Percentiles rank a stretch among this genome's conserved stretches.
Evolutionary conservation across 2,329 filamentous ascomycete genomes (phyloP).

Genomic region (Didymella lethalis): DNA sequence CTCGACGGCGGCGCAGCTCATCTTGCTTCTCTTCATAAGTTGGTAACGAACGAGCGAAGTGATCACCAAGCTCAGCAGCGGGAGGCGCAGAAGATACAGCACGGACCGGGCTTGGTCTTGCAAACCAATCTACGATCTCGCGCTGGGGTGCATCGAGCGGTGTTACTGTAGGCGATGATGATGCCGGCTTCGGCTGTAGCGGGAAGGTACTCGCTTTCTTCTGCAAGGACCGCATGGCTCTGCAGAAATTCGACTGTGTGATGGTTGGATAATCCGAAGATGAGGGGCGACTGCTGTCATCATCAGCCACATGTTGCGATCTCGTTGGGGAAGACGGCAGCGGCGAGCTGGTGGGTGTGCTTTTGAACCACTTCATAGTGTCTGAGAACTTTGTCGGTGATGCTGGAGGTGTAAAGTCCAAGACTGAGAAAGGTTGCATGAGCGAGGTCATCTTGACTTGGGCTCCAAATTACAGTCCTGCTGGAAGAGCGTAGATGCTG

Average conservation of each 20-base stretch:
- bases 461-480: neutral
- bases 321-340: conserved; percentile 7
- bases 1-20: neutral
- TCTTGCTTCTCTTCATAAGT: conserved; percentile 1
- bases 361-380: conserved; percentile 7
- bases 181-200: conserved; percentile 2
- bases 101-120: neutral
- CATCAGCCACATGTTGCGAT: neutral
- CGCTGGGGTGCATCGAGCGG: neutral
- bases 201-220: neutral
- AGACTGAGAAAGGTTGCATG: conserved; percentile 1
- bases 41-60: conserved; percentile 2
- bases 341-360: conserved; percentile 5
- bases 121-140: conserved; percentile 4
- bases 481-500: neutral
- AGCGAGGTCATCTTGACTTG: conserved; percentile 2
- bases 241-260: conserved; percentile 1
- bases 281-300: neutral
- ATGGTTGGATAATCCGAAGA: neutral
- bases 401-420: conserved; percentile 1
- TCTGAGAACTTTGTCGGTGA: neutral
- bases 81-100: neutral
- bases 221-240: neutral
- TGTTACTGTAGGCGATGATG: neutral
- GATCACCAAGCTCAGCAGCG: neutral